Evolutionary conservation across 2,329 filamentous ascomycete genomes (phyloP).

Genomic region (Trichophyton rubrum): DNA sequence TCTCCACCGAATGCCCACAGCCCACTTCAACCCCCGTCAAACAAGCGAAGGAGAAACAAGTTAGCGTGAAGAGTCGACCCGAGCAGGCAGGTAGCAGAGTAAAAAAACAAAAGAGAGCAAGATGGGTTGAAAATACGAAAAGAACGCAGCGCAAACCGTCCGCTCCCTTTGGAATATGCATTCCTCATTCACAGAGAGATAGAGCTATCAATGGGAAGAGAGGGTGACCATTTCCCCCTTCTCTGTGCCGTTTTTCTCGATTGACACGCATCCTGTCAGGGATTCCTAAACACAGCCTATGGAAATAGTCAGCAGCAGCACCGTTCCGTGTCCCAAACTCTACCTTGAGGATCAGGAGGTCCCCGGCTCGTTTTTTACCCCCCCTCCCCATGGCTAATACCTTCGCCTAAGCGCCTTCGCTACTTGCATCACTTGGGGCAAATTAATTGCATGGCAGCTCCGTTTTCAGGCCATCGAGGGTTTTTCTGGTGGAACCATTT

Average conservation of each 20-base stretch:
- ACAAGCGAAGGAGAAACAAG: not conserved
- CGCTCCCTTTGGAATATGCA: not conserved
- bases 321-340: slow-evolving; percentile 1
- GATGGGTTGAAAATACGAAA: not conserved
- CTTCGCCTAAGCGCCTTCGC: not conserved
- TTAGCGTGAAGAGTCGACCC: not conserved
- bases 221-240: not conserved
- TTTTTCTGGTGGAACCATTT: not conserved
- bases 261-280: not conserved
- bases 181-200: not conserved
- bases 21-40: not conserved
- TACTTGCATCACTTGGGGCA: not conserved
- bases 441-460: not conserved
- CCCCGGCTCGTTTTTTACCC: not conserved
- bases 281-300: not conserved
- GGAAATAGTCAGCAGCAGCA: not conserved
- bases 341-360: not conserved
- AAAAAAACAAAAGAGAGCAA: not conserved
- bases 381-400: not conserved
- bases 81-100: not conserved
- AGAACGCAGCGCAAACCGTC: not conserved
- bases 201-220: not conserved
- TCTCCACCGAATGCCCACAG: not conserved
- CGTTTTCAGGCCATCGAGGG: slow-evolving; percentile 1
- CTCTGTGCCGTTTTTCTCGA: not conserved